phyloP scores from a whole-genome alignment of 1,284 basidiomycete species.

The Anthracocystis panici-leucophaei region DNA sequence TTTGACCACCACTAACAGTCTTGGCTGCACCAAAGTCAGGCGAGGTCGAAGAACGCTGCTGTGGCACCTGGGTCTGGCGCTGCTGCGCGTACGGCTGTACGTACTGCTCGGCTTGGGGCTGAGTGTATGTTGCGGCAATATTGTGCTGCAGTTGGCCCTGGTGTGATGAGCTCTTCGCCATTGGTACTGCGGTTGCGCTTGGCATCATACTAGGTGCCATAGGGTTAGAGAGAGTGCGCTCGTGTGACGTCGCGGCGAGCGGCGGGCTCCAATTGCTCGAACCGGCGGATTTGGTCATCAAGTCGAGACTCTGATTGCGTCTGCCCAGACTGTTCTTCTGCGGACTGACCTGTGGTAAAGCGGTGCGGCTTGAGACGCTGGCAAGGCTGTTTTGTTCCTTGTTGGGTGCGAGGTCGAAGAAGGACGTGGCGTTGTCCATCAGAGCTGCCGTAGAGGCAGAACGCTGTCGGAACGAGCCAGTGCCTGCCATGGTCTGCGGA shows the following conservation, averaged over 20 bases:
- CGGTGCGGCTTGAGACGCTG: slow-evolving; percentile 12
- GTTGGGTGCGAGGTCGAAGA: slow-evolving; percentile 21
- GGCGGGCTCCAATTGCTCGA: slow-evolving; percentile 1
- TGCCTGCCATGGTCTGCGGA: not conserved
- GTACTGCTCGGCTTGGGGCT: slow-evolving; percentile 5
- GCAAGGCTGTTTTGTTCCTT: not conserved
- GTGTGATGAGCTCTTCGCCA: slow-evolving; percentile 27
- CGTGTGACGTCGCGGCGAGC: slow-evolving; percentile 10
- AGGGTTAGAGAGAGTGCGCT: slow-evolving; percentile 28
- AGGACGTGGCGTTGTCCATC: slow-evolving; percentile 38
- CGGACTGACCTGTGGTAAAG: not conserved
- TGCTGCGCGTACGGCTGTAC: slow-evolving; percentile 8
- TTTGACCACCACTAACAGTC: slow-evolving; percentile 28
- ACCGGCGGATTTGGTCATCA: not conserved
- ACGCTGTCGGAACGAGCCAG: slow-evolving; percentile 37
- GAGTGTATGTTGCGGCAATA: not conserved
- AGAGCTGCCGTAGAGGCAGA: slow-evolving; percentile 49
- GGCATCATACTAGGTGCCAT: not conserved
- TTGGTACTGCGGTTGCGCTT: slow-evolving; percentile 10
- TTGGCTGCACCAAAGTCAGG: slow-evolving; percentile 10
- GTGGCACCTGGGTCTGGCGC: slow-evolving; percentile 7
- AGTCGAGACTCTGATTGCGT: slow-evolving; percentile 15
- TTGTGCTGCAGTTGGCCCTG: slow-evolving; percentile 29
- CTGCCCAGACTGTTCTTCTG: not conserved
- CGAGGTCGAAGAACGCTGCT: slow-evolving; percentile 14